These are phyloP conservation scores for Phylloboletellus chloephorus DNA, from an alignment of 1,284 basidiomycete genomes.

Conservation along the genomic window DNA sequence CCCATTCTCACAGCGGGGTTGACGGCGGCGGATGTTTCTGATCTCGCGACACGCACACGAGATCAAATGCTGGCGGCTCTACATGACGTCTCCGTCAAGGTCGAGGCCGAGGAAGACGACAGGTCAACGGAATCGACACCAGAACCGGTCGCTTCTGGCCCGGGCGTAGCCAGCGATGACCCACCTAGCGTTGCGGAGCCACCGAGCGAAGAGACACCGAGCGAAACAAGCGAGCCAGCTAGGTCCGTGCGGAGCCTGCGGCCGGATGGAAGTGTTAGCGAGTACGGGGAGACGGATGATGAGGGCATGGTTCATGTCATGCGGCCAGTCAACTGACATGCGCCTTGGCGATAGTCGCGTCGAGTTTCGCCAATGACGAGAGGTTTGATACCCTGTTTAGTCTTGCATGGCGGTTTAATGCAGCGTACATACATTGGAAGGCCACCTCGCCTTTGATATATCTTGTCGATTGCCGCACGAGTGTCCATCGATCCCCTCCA, in stretches of 20 bases:
- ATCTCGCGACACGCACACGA: conserved; percentile 59
- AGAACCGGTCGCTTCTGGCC: conserved; percentile 9
- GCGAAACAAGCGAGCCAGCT: conserved; percentile 23
- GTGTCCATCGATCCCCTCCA: neutral
- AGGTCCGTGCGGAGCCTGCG: conserved; percentile 32
- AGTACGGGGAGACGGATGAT: conserved; percentile 70
- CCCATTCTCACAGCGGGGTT: conserved; percentile 71
- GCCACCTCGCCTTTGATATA: conserved; percentile 1
- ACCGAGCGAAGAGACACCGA: conserved; percentile 28
- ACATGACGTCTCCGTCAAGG: conserved; percentile 57
- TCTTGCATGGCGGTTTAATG: conserved; percentile 12
- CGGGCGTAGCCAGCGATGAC: conserved; percentile 4
- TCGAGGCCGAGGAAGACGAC: conserved; percentile 25
- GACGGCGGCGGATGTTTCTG: conserved; percentile 58
- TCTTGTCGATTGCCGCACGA: conserved; percentile 2
- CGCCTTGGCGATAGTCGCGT: conserved; percentile 6
- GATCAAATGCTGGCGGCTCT: conserved; percentile 69
- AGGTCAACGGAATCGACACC: conserved; percentile 10
- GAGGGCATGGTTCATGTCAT: conserved; percentile 75
- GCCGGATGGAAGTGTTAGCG: conserved; percentile 39
- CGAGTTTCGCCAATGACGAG: conserved; percentile 6
- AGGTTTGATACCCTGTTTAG: conserved; percentile 25
- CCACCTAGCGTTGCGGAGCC: conserved; percentile 16
- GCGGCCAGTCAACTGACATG: conserved; percentile 38
- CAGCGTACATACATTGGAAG: conserved; percentile 10